Base-by-base conservation (phyloP, 192 early-diverging fungal species). In the Coemansia umbellata region DNA sequence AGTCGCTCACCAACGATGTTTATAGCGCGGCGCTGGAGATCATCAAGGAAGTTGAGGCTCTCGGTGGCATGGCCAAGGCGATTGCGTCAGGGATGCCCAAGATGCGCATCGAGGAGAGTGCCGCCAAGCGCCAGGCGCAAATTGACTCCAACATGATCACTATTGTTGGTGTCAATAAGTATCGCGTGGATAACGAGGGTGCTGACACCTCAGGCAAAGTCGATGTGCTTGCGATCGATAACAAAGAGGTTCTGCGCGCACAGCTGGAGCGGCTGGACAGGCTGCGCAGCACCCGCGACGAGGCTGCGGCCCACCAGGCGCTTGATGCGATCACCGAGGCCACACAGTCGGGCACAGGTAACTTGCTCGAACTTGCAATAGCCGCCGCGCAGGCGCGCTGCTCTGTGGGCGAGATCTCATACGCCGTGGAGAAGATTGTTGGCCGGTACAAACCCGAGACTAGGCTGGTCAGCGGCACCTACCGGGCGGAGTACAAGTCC, bases 151-250 rank as follows among this genome's bases (percentile, higher is more conserved):
- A 79, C n/a, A 81, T 89, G 73, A 86, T 90, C 53, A 78, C 82
- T 18, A 92, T 93, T 64, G 90, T 93, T 22, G 91, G 91, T 57
- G 91, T 93, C 32, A 93, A 93, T 79, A 93, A 93, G 78, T 93
- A 88, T 74, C 66, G 82, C 8, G 63, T 90, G 37, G 43, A 45
- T 32, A 42, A 18, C n/a, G 41, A 9, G 24, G 23, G 24, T 5
- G 41, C 23, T 2, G n/a, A 22, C 0, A 42, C 41, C 5, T 32
- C 54, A 2, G 63, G 62, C 14, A 53, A 37, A n/a, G 69, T 73
- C 7, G 69, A 73, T 26, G 87, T 90, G 13, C 77, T 85, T 31
- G 78, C 87, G 8, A 93, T 93, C 37, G 91, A 93, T 54, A 93
- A 93, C 64, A 81, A 82, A 7, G 62, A 70, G 32, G 91, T 93